These are phyloP conservation scores for Chlamydomonas sp. DNA, from an alignment of 139 green algal genomes.

Conservation along the genomic window DNA sequence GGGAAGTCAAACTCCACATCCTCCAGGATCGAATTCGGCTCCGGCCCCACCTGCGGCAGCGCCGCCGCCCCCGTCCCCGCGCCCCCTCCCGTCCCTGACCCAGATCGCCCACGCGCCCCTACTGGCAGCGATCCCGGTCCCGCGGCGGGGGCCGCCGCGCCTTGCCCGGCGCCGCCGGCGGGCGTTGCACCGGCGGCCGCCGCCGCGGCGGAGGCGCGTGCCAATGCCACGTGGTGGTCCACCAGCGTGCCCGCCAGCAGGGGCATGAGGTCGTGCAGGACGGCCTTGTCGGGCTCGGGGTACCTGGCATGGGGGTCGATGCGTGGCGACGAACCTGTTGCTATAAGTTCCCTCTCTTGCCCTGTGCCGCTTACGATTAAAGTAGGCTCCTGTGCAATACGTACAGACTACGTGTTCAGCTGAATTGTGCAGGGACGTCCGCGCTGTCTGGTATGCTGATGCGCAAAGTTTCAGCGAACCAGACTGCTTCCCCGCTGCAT, in stretches of 20 bases:
- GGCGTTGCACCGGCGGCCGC: neutral
- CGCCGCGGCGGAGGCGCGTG: neutral
- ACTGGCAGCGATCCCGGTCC: neutral
- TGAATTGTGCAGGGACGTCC: no score
- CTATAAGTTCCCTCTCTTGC: neutral
- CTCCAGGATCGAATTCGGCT: conserved; percentile 8
- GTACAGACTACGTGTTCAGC: no score
- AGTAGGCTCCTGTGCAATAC: no score
- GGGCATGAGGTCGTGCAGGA: conserved; percentile 50
- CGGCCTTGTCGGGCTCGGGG: conserved; percentile 33
- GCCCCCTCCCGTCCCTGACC: neutral
- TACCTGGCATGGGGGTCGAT: conserved; percentile 3
- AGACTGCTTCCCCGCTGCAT: neutral
- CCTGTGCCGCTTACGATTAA: no score
- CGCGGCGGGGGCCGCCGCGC: neutral
- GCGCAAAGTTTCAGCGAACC: no score
- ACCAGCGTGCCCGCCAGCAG: conserved; percentile 15
- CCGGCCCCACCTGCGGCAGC: neutral
- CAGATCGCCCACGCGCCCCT: neutral
- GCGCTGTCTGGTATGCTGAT: no score
- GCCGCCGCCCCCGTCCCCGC: neutral
- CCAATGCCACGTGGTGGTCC: conserved; percentile 4
- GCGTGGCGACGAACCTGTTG: neutral
- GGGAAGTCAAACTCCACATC: conserved; percentile 15
- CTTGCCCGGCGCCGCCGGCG: neutral